Evolutionary conservation across 2,329 filamentous ascomycete species (phyloP), one percentile per base, ranked within the genome.

Genomic region (Trichoderma sp.): DNA sequence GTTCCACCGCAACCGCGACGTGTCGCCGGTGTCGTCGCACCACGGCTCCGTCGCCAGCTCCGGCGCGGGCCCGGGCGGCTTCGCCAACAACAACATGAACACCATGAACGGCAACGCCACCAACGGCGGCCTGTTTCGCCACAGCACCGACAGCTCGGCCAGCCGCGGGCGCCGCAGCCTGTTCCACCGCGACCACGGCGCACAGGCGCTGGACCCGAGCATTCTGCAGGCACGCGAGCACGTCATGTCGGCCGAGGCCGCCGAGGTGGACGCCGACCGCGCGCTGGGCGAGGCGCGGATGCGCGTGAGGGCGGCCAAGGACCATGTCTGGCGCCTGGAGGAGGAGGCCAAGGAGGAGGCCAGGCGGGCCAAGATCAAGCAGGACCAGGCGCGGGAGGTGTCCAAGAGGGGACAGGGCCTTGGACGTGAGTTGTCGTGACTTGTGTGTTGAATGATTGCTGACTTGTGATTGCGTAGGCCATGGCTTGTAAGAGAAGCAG

Each of bases 361-460:
- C 2, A 81, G 89, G 26, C 78, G 85, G 52, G 89, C 89, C 1
- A 90, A 88, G 83, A 86, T 91, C 63, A 91, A 92, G 85, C 85
- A 90, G 78, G 82, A 84, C 64, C 87, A 91, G 75, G 90, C 89
- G 1, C 84, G 82, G 73, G 86, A 87, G 74, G 84, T 91, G 34
- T 88, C 86, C 6, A 91, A 90, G 86, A 83, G 89, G 64, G 89
- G 87, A n/a, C 88, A 89, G 78, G 84, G 86, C n/a, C 85, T 91
- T 69, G 89, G 90, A 68, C 86, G 89, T 90, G 30, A 69, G 68
- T 69, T 32, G 14, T 34, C 13, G 13, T 43, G 1, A 21, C 55
- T 16, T 28, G 7, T 10, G 24, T 58, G 34, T 66, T 34, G 21
- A 21, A 28, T 66, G 16, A 14, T 18, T 21, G 52, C 63, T 58